Evolutionary conservation across 129 eudicot genomes (phyloP), one percentile per base, ranked within the genome.

Genomic region (Chrysanthemum makinoi): DNA sequence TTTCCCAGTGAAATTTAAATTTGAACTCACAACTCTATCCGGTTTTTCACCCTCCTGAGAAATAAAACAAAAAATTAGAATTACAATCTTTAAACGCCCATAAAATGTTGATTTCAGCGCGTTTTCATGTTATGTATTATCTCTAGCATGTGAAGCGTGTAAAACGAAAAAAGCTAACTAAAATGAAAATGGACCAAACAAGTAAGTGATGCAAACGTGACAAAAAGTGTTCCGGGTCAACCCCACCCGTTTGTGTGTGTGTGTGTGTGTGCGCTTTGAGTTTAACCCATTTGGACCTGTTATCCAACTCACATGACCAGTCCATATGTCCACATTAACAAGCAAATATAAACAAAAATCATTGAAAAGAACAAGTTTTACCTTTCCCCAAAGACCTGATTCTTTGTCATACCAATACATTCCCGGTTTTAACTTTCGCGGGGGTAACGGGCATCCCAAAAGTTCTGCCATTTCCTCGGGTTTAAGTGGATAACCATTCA

Each of bases 311-410:
- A 1, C n/a, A 62, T 54, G 3, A 53, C 35, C 44, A 1, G 53
- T 51, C 64, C 18, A 39, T 39, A 39, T 54, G 16, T 48, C 33
- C 16, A n/a, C 70, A 56, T 70, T 55, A 54, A 39, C 35, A 49
- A 62, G 22, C 20, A 57, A 54, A 76, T 17, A 39, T 10, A 46
- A 58, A 18, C 30, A n/a, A 46, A 55, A 51, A 15, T 33, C 1
- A 18, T 63, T 19, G 19, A 9, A 66, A 35, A 47, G 46, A 73
- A 56, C n/a, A 62, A 43, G 14, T 46, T 39, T 73, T 80, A 89
- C 99, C 99, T 94, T 94, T 82, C 99, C 99, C 99, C 97, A 94
- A 74, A 90, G 80, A 64, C 99, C 99, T 13, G 97, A 94, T 80
- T 94, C 99, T 83, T 94, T 94, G 80, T 94, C 99, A 74, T 94